Conservation (phyloP, 495 filamentous ascomycete species). For the Talaromyces proteolyticus region DNA sequence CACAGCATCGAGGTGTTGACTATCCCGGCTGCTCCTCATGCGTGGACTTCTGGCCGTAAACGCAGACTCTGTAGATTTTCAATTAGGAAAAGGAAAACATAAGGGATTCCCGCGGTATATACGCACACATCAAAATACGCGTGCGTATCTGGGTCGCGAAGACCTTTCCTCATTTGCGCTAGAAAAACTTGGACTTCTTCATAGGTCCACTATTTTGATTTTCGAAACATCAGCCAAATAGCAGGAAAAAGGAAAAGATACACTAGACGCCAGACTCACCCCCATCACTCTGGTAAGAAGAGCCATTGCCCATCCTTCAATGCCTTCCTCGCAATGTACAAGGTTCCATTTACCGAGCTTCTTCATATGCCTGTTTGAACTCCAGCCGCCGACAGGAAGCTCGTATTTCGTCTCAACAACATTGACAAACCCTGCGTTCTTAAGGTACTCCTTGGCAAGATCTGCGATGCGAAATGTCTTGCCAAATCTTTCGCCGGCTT, state of each 20-base stretch:
- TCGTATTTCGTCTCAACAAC: conserved; percentile 54
- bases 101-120: not conserved
- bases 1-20: not conserved
- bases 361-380: conserved; percentile 55
- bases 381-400: conserved; percentile 63
- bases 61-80: not conserved
- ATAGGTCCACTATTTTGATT: conserved; percentile 44
- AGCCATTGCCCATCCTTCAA: conserved; percentile 50
- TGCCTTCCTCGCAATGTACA: conserved; percentile 54
- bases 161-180: conserved; percentile 16
- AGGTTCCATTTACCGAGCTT: conserved; percentile 58
- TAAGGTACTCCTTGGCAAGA: conserved; percentile 24
- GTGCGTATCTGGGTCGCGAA: conserved; percentile 15
- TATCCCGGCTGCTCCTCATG: not conserved
- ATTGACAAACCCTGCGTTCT: conserved; percentile 51
- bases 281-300: conserved; percentile 53
- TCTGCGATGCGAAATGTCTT: conserved; percentile 43
- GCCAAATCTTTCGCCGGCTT: conserved; percentile 43
- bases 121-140: conserved; percentile 23
- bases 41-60: not conserved
- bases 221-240: conserved; percentile 40
- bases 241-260: not conserved
- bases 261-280: conserved; percentile 10
- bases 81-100: not conserved
- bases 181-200: conserved; percentile 16